Evolutionary conservation across 176 grass and related monocot genomes (phyloP), one percentile per base, ranked within the genome.

Genomic region (Rhynchospora breviuscula): DNA sequence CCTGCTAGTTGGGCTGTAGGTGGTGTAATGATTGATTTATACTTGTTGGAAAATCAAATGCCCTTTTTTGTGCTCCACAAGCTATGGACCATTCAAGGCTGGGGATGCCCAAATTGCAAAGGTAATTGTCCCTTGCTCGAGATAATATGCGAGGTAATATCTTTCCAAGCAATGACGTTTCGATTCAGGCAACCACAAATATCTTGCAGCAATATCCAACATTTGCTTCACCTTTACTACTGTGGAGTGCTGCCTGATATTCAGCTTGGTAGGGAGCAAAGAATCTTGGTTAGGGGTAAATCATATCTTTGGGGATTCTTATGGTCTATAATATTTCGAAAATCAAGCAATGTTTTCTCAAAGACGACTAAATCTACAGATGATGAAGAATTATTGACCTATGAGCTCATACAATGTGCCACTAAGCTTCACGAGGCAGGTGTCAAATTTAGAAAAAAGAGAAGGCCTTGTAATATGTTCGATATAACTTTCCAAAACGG

Each of bases 11-110:
- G 43, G 35, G 59, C 85, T 3, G 23, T 46, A 68, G 5, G 2
- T 0, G 0, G 56, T 0, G 43, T 92, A 17, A 11, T 25, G 0
- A 1, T 33, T 1, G 91, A 93, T 26, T 19, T 93, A 13, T 57
- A 86, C 2, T 77, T 90, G 33, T 46, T 93, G 2, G 19, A 92
- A 56, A 92, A 93, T 10, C 90, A 89, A 81, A 81, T 92, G 17
- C 90, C 90, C 0, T 78, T 89, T 40, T 84, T 72, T 48, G 18
- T 89, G 0, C 0, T 93, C 2, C 10, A 10, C 8, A n/a, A 17
- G 8, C 19, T 92, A 1, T 85, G 79, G 0, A 1, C 81, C 17
- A 7, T n/a, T 3, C 53, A 87, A 14, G 23, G 0, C 4, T 12
- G 1, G 0, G 0, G 5, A 0, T 0, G 5, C 1, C 22, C 10